Percentiles rank a stretch among this genome's conserved stretches.
phyloP scores from a whole-genome alignment of 73 alveolate species.

The Tetrahymena malaccensis region DNA sequence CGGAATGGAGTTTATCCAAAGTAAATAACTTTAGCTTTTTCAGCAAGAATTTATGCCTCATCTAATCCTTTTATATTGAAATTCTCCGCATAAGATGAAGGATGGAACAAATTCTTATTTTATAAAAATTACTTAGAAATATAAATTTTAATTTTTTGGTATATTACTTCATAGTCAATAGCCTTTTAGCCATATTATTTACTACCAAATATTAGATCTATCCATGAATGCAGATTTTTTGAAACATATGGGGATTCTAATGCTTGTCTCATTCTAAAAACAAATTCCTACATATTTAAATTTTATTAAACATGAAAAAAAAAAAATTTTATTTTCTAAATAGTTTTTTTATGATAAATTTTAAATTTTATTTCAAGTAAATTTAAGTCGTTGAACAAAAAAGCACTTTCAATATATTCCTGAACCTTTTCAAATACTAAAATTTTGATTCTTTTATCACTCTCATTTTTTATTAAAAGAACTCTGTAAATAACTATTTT shows the following conservation, averaged over 20 bases:
- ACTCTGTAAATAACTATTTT: neutral
- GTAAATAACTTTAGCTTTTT: slow-evolving; percentile 25
- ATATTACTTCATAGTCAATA: slow-evolving; percentile 11
- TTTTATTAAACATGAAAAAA: too few relatives aligned
- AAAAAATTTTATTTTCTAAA: neutral
- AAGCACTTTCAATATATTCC: too few relatives aligned
- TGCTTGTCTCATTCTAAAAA: slow-evolving; percentile 49
- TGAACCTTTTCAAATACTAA: too few relatives aligned
- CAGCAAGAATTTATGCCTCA: slow-evolving; percentile 8
- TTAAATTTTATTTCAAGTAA: too few relatives aligned
- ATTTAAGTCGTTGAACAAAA: too few relatives aligned
- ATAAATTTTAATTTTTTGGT: too few relatives aligned
- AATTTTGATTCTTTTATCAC: too few relatives aligned
- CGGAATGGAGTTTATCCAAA: slow-evolving; percentile 34
- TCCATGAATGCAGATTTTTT: slow-evolving; percentile 71
- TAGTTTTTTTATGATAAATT: too few relatives aligned
- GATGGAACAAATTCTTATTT: slow-evolving; percentile 54
- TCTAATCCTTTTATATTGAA: neutral
- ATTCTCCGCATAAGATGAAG: slow-evolving; percentile 55
- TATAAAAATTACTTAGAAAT: neutral
- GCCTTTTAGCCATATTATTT: slow-evolving; percentile 73
- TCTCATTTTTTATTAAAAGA: too few relatives aligned
- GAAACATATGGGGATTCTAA: slow-evolving; percentile 64
- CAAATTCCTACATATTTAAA: slow-evolving; percentile 28
- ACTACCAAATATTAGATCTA: slow-evolving; percentile 80